Percentiles rank a stretch among this genome's conserved stretches.
phyloP scores from a whole-genome alignment of 257 asterid species.

The Knoxia roxburghii region DNA sequence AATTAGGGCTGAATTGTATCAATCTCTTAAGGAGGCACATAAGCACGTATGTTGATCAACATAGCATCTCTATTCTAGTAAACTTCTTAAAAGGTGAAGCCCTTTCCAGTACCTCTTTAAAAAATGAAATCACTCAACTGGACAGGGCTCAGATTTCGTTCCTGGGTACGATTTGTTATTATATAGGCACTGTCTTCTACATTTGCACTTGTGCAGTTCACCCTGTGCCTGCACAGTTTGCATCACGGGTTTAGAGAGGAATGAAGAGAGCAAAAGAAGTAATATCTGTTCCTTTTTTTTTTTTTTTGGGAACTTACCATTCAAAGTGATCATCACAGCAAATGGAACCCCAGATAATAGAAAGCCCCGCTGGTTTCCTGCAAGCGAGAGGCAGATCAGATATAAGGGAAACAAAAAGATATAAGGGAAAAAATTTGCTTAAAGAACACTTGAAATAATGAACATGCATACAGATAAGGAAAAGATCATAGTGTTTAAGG shows the following conservation, averaged over 20 bases:
- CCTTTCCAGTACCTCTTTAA: conserved; percentile 24
- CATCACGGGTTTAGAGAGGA: background rate
- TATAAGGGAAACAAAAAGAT: background rate
- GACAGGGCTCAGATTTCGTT: conserved; percentile 21
- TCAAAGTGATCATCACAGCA: conserved; percentile 93
- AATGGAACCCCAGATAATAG: conserved; percentile 71
- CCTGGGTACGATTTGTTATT: conserved; percentile 24
- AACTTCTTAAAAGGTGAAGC: background rate
- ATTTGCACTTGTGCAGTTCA: conserved; percentile 62
- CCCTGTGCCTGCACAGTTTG: conserved; percentile 60
- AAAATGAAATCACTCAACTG: conserved; percentile 71
- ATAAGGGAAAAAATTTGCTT: background rate
- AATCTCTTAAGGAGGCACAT: background rate
- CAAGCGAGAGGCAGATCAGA: conserved; percentile 8
- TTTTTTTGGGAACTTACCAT: conserved; percentile 62
- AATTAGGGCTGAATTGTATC: background rate
- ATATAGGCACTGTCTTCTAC: conserved; percentile 67
- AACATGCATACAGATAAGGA: background rate
- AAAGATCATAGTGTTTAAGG: background rate
- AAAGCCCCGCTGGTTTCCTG: conserved; percentile 78
- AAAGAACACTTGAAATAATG: background rate
- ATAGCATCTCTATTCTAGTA: background rate
- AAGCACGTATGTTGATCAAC: background rate
- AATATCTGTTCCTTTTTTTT: background rate
- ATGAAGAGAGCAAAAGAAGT: background rate